These are phyloP conservation scores for Suillus decipiens DNA, from an alignment of 768 basidiomycete species.

Conservation along the genomic window DNA sequence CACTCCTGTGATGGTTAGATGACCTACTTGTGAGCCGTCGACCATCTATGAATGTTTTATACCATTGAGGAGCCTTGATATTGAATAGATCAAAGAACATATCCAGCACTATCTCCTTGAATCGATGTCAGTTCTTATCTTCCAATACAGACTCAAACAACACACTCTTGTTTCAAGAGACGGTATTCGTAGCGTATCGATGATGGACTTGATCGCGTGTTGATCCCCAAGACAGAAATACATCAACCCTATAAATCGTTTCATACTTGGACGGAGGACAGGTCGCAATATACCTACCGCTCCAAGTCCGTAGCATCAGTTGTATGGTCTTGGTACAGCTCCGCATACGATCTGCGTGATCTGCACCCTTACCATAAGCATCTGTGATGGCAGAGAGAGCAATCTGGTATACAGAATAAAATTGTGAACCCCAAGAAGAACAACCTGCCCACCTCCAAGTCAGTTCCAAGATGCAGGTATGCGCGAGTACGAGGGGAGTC, in stretches of 20 bases:
- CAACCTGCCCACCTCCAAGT: conserved; percentile 71
- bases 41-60: conserved; percentile 88
- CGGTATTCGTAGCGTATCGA: conserved; percentile 87
- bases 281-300: conserved; percentile 57
- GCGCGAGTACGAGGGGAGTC: conserved; percentile 84
- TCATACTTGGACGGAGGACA: conserved; percentile 5
- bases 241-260: conserved; percentile 66
- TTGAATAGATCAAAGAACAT: conserved; percentile 93
- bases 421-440: conserved; percentile 1
- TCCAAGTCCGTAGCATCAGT: conserved; percentile 88
- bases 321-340: conserved; percentile 77
- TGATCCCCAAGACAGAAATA: conserved; percentile 92
- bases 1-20: background rate
- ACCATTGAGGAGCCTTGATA: conserved; percentile 92
- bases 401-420: conserved; percentile 48
- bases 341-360: conserved; percentile 78
- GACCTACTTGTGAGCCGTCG: conserved; percentile 80
- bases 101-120: conserved; percentile 87
- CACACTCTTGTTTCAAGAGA: conserved; percentile 80
- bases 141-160: background rate
- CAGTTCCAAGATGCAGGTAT: conserved; percentile 77
- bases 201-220: conserved; percentile 79
- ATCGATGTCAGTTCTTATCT: conserved; percentile 18
- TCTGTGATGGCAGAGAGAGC: conserved; percentile 90
- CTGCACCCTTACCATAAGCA: conserved; percentile 81